phyloP scores from a whole-genome alignment of 768 basidiomycete genomes.

The Mycena sanguinolenta region DNA sequence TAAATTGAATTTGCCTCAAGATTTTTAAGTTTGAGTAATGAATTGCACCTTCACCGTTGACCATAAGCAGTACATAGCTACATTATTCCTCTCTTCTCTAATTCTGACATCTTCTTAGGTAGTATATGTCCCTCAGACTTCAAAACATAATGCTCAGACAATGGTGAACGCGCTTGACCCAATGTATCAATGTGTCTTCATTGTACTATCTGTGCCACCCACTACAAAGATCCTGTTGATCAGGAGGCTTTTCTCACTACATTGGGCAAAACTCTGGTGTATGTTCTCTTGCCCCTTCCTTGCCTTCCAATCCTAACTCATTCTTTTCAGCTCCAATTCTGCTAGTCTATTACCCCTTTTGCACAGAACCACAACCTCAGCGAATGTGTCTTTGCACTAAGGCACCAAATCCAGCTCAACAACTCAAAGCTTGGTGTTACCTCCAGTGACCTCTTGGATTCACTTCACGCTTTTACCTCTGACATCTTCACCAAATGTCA shows the following conservation, averaged over 20 bases:
- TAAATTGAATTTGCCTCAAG: no score
- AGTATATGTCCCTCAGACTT: no score
- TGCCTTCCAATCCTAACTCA: no score
- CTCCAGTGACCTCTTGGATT: background rate
- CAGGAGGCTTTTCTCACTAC: background rate
- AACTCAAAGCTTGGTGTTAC: no score
- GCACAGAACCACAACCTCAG: background rate
- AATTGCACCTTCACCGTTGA: no score
- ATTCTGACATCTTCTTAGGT: no score
- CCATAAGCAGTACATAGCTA: no score
- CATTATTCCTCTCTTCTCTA: no score
- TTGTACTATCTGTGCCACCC: background rate
- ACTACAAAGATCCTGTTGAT: background rate
- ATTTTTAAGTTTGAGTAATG: no score
- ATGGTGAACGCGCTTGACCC: no score
- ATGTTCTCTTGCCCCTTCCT: background rate
- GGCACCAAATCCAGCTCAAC: background rate
- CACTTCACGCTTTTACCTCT: background rate
- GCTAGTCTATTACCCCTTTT: background rate
- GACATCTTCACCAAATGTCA: conserved; percentile 8
- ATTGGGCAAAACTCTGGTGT: background rate
- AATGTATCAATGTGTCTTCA: no score
- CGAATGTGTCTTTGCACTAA: conserved; percentile 10
- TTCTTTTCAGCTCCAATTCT: background rate
- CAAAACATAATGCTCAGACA: no score